These are phyloP conservation scores for Didymosphaeria variabile DNA, from an alignment of 2,329 filamentous ascomycete species.

Conservation along the genomic window DNA sequence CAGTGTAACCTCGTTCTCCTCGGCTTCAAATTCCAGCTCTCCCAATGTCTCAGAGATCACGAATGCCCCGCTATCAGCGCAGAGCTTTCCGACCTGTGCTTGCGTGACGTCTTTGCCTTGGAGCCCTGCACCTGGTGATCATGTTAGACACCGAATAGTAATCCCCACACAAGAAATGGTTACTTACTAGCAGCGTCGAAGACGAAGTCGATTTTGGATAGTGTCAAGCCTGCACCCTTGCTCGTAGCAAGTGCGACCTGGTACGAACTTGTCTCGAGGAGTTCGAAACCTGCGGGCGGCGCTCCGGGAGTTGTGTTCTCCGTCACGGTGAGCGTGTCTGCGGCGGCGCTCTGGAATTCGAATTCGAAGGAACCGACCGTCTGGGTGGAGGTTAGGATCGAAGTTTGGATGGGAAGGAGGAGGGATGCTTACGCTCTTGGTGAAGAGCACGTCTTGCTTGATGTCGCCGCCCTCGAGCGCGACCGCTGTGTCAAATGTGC, in stretches of 20 bases:
- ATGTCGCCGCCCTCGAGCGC: slow-evolving; percentile 27
- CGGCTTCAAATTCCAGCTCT: slow-evolving; percentile 33
- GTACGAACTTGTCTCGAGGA: slow-evolving; percentile 31
- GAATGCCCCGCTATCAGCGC: slow-evolving; percentile 29
- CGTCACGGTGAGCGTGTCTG: slow-evolving; percentile 30
- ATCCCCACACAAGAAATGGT: background rate
- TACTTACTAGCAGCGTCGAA: slow-evolving; percentile 30
- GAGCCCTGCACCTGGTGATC: slow-evolving; percentile 21
- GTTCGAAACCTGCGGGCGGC: slow-evolving; percentile 31
- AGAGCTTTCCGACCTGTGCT: slow-evolving; percentile 30
- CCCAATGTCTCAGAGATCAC: slow-evolving; percentile 29
- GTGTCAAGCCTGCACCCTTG: slow-evolving; percentile 31
- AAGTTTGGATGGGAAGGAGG: background rate
- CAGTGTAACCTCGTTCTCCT: slow-evolving; percentile 35
- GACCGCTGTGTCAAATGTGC: slow-evolving; percentile 20
- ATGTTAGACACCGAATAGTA: background rate
- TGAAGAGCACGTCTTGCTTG: slow-evolving; percentile 35
- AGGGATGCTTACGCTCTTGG: slow-evolving; percentile 23
- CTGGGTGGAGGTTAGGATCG: slow-evolving; percentile 15
- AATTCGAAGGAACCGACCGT: slow-evolving; percentile 34
- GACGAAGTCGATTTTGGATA: slow-evolving; percentile 36
- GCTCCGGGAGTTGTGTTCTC: slow-evolving; percentile 28
- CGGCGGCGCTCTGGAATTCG: slow-evolving; percentile 28
- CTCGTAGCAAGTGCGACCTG: slow-evolving; percentile 27
- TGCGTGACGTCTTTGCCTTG: slow-evolving; percentile 30